These are phyloP conservation scores for Melampsora americana DNA, from an alignment of 1,284 basidiomycete species.

Conservation along the genomic window DNA sequence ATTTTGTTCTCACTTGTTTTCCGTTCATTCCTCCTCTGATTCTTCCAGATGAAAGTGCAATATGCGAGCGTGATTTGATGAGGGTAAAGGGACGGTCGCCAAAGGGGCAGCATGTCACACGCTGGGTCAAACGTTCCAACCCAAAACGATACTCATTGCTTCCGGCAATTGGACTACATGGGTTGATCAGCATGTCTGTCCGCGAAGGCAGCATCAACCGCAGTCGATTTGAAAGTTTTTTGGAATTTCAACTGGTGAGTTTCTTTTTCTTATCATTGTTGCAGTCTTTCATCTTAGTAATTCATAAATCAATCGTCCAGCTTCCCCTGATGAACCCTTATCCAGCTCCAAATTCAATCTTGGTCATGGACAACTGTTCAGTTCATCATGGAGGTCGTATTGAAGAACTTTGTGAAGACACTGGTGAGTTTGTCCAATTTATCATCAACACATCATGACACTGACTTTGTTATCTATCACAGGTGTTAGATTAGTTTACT, in stretches of 20 bases:
- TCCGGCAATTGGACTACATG: no score
- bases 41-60: constrained; percentile 6
- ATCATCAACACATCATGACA: not conserved
- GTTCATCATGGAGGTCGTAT: constrained; percentile 1
- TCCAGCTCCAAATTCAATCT: not conserved
- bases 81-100: not conserved
- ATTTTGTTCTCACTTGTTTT: not conserved
- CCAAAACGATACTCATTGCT: no score
- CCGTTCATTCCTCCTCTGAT: not conserved
- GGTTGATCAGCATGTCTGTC: not conserved
- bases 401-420: not conserved
- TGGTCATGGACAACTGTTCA: not conserved
- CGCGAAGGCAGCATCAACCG: not conserved
- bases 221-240: not conserved
- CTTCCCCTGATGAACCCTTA: constrained; percentile 9
- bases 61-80: constrained; percentile 7
- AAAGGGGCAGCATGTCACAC: not conserved
- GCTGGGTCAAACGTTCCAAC: not conserved
- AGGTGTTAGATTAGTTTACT: not conserved
- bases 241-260: constrained; percentile 11
- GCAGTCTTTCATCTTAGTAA: not conserved
- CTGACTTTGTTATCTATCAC: not conserved
- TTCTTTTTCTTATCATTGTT: not conserved
- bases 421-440: not conserved
- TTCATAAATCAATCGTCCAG: no score